Conservation (phyloP, 2,329 filamentous ascomycete genomes). For the Ceratocystis diversiconidia region DNA sequence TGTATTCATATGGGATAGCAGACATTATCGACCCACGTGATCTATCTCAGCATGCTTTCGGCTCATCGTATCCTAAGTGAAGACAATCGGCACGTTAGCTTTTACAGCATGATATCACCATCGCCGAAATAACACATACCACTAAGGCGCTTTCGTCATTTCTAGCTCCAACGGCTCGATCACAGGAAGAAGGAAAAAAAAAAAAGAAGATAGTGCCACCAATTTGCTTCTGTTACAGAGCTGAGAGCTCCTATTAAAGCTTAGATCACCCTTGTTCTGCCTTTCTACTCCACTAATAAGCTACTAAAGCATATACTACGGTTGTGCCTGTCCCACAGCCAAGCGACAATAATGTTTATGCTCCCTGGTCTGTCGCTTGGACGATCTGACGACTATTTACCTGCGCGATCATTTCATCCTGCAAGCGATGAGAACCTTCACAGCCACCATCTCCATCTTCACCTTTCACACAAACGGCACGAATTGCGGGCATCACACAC, state of each 20-base stretch:
- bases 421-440: background rate
- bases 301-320: background rate
- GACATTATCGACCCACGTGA: background rate
- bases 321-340: background rate
- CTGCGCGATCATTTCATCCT: background rate
- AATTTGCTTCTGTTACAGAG: background rate
- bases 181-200: background rate
- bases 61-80: background rate
- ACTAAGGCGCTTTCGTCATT: background rate
- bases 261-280: background rate
- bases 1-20: background rate
- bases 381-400: constrained; percentile 6
- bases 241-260: background rate
- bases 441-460: background rate
- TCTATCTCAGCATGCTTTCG: background rate
- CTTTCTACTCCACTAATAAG: background rate
- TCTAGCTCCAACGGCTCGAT: background rate
- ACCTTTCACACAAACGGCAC: no score
- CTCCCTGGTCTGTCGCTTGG: constrained; percentile 7
- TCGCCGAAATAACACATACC: background rate
- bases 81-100: background rate
- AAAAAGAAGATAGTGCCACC: background rate
- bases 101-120: background rate
- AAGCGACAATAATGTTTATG: constrained; percentile 5
- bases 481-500: background rate